Base-by-base conservation (phyloP, 2,329 filamentous ascomycete species). In the Plenodomus biglobosus region DNA sequence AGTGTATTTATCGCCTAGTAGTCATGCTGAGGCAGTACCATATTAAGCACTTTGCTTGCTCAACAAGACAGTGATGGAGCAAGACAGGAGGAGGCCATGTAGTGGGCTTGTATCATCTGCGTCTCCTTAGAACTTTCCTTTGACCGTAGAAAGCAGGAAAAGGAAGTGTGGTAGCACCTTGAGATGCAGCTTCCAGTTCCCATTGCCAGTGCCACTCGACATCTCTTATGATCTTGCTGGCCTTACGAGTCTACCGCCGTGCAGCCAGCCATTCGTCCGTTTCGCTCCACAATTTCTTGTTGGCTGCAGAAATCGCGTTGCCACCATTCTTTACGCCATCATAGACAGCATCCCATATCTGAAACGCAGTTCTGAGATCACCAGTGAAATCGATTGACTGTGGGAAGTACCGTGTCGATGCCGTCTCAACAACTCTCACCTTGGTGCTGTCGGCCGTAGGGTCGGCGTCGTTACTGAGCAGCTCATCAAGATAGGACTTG, bases 401-500 rank as follows among this genome's bases (percentile, higher is more conserved):
- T 41, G 80, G 80, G 68, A 86, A 84, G 77, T 83, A 85, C 40
- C 80, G 77, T 51, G 76, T 78, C 15, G 73, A 70, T 48, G 81
- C 80, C 46, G 78, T 79, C 13, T 75, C 71, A 56, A 78, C 78
- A 17, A 79, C 76, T 27, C 78, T 73, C 3, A 73, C 72, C 42
- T 80, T 78, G 6, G 78, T 75, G 17, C 77, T 73, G 5, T 72
- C 72, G 1, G 75, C 75, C 1, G 76, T 80, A 8, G 80, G 77
- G 52, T 87, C 80, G 8, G 76, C 73, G 24, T 70, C 61, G 17
- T 80, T 78, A 42, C 83, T 74, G 15, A 79, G 80, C 40, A 91
- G 76, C 49, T 91, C 87, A 58, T 90, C 87, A 18, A 90, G 80
- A 65, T 89, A 89, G 8, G 87, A 90, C 71, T 90, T 89, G 35